These are phyloP conservation scores for Canavalia ensiformis DNA, from an alignment of 306 rosid genomes.

Conservation along the genomic window DNA sequence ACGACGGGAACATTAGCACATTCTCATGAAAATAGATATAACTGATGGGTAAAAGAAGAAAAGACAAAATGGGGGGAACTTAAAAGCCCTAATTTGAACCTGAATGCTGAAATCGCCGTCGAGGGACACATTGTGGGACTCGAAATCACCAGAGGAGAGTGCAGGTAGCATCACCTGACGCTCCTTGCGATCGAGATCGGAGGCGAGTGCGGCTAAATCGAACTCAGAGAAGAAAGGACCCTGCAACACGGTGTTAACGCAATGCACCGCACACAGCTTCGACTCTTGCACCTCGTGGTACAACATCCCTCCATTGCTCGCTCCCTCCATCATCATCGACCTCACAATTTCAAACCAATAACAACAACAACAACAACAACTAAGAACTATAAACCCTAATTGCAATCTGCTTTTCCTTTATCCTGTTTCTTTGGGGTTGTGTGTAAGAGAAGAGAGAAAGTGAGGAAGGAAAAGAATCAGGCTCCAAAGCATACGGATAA, in stretches of 20 bases:
- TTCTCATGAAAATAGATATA: not conserved
- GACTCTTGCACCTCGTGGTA: constrained; percentile 99
- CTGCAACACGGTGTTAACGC: constrained; percentile 90
- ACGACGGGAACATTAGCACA: not conserved
- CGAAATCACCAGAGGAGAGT: constrained; percentile 75
- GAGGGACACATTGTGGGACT: constrained; percentile 93
- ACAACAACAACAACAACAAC: not conserved
- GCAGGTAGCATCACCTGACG: constrained; percentile 84
- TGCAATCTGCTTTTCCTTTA: not conserved
- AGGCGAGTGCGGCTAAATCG: constrained; percentile 95
- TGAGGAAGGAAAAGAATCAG: not conserved
- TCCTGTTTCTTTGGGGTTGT: not conserved
- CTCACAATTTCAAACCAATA: not conserved
- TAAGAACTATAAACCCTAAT: constrained; percentile 33
- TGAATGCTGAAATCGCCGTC: constrained; percentile 99
- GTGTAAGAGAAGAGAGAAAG: not conserved
- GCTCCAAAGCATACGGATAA: not conserved
- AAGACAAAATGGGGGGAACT: not conserved
- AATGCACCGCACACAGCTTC: constrained; percentile 96
- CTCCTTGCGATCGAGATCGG: constrained; percentile 90
- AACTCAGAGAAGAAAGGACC: constrained; percentile 98
- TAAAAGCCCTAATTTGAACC: constrained; percentile 52
- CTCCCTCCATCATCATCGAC: constrained; percentile 76
- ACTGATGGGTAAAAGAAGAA: not conserved
- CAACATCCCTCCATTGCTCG: constrained; percentile 97